Conservation (phyloP, 2,329 filamentous ascomycete genomes). For the Ilyonectria mors-panacis region DNA sequence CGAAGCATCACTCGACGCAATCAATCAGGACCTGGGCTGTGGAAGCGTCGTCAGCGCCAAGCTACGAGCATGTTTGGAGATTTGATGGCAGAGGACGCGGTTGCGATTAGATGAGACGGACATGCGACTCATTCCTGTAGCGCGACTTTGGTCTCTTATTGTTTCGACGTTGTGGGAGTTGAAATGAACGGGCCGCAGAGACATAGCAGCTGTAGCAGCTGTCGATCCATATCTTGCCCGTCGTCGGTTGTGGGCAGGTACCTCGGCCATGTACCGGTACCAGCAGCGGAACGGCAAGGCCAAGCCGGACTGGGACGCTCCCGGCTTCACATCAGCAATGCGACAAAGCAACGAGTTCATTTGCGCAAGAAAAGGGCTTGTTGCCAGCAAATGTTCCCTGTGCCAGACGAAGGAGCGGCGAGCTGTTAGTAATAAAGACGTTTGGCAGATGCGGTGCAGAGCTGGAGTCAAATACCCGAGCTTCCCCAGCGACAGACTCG, state of each 20-base stretch:
- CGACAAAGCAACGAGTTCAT: slow-evolving; percentile 18
- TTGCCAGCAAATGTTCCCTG: not conserved
- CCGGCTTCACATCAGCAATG: slow-evolving; percentile 16
- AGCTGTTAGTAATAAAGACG: not conserved
- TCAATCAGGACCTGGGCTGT: not conserved
- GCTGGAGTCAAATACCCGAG: not conserved
- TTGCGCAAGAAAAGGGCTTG: slow-evolving; percentile 5
- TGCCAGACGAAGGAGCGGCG: not conserved
- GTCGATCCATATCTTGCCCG: not conserved
- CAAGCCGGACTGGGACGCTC: slow-evolving; percentile 20
- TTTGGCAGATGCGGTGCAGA: not conserved
- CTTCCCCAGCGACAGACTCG: not conserved
- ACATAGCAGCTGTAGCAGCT: not conserved
- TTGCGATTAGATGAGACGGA: slow-evolving; percentile 12
- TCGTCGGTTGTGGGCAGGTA: not conserved
- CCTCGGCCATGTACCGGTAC: slow-evolving; percentile 24
- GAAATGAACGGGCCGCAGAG: not conserved
- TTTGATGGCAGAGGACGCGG: not conserved
- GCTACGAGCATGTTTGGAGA: not conserved
- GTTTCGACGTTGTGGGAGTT: not conserved
- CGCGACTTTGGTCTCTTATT: not conserved
- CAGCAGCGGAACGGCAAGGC: not conserved
- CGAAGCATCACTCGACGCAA: not conserved
- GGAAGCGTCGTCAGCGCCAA: not conserved
- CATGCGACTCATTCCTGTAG: not conserved